Percentiles rank a stretch among this genome's conserved stretches.
Evolutionary conservation across 2,329 filamentous ascomycete species (phyloP).

Genomic region (Neofusicoccum sp.): DNA sequence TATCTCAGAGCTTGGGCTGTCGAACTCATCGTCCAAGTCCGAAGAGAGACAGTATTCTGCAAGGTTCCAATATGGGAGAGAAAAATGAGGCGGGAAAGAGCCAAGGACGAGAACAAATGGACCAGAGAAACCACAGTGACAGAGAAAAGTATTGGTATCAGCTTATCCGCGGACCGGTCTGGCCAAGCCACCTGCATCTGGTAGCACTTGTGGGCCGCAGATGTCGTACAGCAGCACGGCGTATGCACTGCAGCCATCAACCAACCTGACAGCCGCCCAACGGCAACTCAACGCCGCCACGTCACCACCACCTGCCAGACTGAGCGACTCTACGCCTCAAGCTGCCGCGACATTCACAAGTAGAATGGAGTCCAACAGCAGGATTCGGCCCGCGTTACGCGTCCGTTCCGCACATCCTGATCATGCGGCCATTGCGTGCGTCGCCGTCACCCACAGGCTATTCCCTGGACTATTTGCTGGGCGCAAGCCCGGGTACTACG

Average conservation of each 20-base stretch:
- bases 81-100: no score
- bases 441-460: not conserved
- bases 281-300: constrained; percentile 47
- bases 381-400: not conserved
- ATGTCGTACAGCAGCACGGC: constrained; percentile 2
- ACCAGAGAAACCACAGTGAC: constrained; percentile 29
- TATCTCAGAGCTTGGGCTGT: no score
- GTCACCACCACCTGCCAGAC: constrained; percentile 56
- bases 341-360: not conserved
- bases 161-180: constrained; percentile 8
- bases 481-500: constrained; percentile 5
- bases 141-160: not conserved
- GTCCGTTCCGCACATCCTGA: not conserved
- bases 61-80: no score
- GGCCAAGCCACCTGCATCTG: constrained; percentile 1
- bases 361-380: not conserved
- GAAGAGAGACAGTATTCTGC: no score
- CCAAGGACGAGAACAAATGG: no score
- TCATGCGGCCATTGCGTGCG: not conserved
- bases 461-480: constrained; percentile 3
- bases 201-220: not conserved
- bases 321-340: constrained; percentile 29
- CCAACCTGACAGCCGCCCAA: not conserved
- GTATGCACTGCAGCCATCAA: not conserved
- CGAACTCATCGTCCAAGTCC: no score